These are phyloP conservation scores for Podospora anserina DNA, from an alignment of 495 filamentous ascomycete species.

Conservation along the genomic window DNA sequence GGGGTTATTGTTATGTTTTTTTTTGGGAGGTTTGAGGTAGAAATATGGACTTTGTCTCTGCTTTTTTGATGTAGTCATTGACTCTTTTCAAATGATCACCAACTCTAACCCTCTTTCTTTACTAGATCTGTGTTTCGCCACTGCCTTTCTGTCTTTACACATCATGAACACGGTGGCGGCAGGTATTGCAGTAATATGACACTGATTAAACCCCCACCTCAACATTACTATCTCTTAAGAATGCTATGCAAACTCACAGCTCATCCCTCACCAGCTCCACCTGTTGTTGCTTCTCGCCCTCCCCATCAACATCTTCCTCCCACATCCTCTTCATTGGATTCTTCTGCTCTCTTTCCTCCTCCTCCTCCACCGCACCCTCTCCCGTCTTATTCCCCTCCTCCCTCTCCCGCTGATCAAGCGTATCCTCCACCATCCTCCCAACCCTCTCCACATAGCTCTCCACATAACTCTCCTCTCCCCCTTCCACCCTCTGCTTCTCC, in stretches of 20 bases:
- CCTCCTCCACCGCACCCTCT: slow-evolving; percentile 7
- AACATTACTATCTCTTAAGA: too few species aligned
- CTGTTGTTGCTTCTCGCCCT: slow-evolving; percentile 6
- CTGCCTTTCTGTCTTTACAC: too few species aligned
- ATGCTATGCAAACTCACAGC: slow-evolving; percentile 27
- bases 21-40: neutral
- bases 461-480: slow-evolving; percentile 15
- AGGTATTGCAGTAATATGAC: too few species aligned
- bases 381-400: slow-evolving; percentile 31
- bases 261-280: slow-evolving; percentile 35
- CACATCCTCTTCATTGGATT: slow-evolving; percentile 76
- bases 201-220: too few species aligned
- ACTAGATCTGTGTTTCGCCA: too few species aligned
- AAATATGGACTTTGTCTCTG: neutral
- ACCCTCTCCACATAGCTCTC: slow-evolving; percentile 45
- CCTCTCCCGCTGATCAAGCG: slow-evolving; percentile 17
- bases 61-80: neutral
- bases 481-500: slow-evolving; percentile 32
- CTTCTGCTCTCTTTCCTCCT: slow-evolving; percentile 38
- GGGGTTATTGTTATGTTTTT: neutral
- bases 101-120: too few species aligned
- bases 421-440: slow-evolving; percentile 50
- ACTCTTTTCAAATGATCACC: neutral
- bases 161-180: too few species aligned
- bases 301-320: slow-evolving; percentile 41